Conservation (phyloP, 805 yeast genomes). For the Yamadazyma kitorensis region DNA sequence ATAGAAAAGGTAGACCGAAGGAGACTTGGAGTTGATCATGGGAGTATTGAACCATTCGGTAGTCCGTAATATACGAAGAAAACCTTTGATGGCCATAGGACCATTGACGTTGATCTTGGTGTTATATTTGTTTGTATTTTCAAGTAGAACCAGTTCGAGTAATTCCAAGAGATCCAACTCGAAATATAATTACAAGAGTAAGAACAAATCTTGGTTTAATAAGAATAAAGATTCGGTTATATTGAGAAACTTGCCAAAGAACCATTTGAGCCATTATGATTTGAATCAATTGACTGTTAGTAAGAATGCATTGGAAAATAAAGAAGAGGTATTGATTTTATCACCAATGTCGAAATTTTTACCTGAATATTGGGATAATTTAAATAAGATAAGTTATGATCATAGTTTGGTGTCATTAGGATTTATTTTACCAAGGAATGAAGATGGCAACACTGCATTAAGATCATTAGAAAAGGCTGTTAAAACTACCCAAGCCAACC, state of each 20-base stretch:
- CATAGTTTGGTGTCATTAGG: constrained; percentile 84
- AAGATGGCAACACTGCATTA: constrained; percentile 79
- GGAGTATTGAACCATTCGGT: constrained; percentile 17
- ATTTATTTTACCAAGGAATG: constrained; percentile 81
- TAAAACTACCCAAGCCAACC: constrained; percentile 61
- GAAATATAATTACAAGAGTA: constrained; percentile 48
- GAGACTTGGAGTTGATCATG: too few species aligned
- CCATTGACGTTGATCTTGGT: constrained; percentile 45
- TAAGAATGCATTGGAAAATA: constrained; percentile 66
- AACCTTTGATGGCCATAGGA: constrained; percentile 46
- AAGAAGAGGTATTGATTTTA: constrained; percentile 79
- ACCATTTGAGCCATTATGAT: constrained; percentile 80
- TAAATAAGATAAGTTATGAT: constrained; percentile 74
- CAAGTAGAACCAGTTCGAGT: constrained; percentile 9
- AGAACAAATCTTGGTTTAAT: constrained; percentile 44
- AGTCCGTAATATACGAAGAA: constrained; percentile 59
- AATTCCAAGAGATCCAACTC: constrained; percentile 15
- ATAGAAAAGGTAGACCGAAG: too few species aligned
- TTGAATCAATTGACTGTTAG: constrained; percentile 75
- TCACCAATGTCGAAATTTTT: constrained; percentile 90
- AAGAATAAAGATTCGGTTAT: constrained; percentile 51
- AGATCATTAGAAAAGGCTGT: constrained; percentile 71
- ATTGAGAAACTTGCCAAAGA: constrained; percentile 55
- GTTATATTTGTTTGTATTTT: constrained; percentile 40
- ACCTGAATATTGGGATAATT: constrained; percentile 84